A percentile compares a stretch with the other conserved stretches of the same genome.
phyloP scores from a whole-genome alignment of 805 yeast species.

The Lipomyces yamadae region DNA sequence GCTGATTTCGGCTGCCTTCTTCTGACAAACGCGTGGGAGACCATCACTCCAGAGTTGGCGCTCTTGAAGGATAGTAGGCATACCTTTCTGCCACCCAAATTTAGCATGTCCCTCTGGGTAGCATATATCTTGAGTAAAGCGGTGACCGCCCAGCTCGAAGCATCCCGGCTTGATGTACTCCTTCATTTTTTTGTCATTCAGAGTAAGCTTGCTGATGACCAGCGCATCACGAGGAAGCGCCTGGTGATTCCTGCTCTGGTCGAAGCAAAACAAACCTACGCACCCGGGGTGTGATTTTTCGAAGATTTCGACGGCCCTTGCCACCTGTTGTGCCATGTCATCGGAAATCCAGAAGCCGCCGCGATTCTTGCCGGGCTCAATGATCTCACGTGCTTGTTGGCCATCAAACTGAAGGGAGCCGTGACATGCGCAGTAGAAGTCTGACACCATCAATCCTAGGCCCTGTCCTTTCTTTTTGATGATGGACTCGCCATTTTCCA shows the following conservation, averaged over 20 bases:
- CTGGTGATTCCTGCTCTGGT: conserved; percentile 5
- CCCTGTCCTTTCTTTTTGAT: no score
- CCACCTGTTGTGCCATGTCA: conserved; percentile 3
- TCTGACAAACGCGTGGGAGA: background rate
- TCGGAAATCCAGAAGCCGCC: conserved; percentile 2
- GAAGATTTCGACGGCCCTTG: background rate
- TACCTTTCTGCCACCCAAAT: conserved; percentile 4
- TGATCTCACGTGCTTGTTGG: no score
- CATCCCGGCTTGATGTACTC: background rate
- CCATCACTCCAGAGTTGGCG: background rate
- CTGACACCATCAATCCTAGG: no score
- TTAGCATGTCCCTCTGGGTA: conserved; percentile 5
- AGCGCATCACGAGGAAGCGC: conserved; percentile 1
- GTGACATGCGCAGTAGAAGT: no score
- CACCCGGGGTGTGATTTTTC: background rate
- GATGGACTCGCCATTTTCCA: no score
- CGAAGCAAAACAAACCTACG: conserved; percentile 5
- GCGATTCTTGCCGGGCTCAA: background rate
- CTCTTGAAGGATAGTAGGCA: conserved; percentile 1
- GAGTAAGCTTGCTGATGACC: conserved; percentile 2
- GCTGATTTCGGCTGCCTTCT: no score
- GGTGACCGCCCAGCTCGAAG: conserved; percentile 1
- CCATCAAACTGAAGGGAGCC: no score
- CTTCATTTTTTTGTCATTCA: background rate
- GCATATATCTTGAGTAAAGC: background rate